phyloP scores from a whole-genome alignment of 345 rosid genomes.

The Rhodamnia rubescens region DNA sequence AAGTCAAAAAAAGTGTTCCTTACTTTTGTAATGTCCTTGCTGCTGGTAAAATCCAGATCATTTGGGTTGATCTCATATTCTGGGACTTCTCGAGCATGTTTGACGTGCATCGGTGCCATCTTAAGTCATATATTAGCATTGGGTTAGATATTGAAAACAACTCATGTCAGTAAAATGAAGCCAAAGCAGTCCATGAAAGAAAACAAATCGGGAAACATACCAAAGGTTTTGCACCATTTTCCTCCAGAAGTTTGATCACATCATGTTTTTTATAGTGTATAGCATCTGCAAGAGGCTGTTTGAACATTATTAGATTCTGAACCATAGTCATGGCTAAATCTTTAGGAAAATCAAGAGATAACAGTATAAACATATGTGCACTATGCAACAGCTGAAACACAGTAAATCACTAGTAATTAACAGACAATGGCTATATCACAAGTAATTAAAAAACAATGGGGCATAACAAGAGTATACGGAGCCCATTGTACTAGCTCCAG shows the following conservation, averaged over 20 bases:
- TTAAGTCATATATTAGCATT: conserved; percentile 3
- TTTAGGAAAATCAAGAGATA: not conserved
- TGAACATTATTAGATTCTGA: conserved; percentile 9
- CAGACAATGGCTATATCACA: not conserved
- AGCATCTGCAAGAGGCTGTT: conserved; percentile 93
- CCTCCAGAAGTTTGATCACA: conserved; percentile 70
- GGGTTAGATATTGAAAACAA: not conserved
- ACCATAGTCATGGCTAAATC: not conserved
- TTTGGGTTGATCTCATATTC: conserved; percentile 71
- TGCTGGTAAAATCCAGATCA: conserved; percentile 76
- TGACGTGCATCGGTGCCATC: conserved; percentile 94
- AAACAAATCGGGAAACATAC: conserved; percentile 24
- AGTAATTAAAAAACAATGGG: not conserved
- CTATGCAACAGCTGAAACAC: not conserved
- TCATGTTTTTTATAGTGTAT: conserved; percentile 68
- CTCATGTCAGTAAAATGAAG: not conserved
- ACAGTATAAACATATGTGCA: not conserved
- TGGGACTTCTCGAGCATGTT: conserved; percentile 77
- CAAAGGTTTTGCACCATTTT: conserved; percentile 68
- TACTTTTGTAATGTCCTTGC: conserved; percentile 72
- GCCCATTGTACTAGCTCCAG: not conserved
- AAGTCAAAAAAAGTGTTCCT: not conserved
- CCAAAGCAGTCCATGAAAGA: not conserved
- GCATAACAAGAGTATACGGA: not conserved
- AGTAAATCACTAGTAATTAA: not conserved